Evolutionary conservation across 1,284 basidiomycete species (phyloP), one percentile per base, ranked within the genome.

Genomic region (Flammula alnicola): DNA sequence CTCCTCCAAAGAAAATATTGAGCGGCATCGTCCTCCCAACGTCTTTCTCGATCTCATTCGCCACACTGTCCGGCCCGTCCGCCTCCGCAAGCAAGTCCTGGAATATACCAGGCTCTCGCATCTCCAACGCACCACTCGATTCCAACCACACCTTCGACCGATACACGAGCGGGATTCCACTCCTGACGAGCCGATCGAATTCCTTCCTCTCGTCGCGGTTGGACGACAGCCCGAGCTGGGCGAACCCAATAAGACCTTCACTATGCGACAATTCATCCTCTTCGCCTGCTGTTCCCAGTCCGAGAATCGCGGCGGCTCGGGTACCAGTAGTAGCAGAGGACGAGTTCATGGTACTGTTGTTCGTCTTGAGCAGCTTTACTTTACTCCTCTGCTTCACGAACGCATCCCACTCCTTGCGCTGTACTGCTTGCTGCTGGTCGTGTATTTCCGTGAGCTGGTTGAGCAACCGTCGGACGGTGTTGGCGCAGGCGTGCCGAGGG

Each of bases 1-100:
- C 92, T 1, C 95, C 91, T 1, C 94, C 96, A 70, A 98, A 99
- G 73, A 96, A 99, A 27, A 98, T 80, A 64, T 98, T 98, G 33
- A 95, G 75, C 0, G 96, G 96, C 88, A 98, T 97, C 32, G 93
- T 96, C 67, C 93, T 71, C 47, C 88, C 84, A 1, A 98, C 91
- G 63, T 98, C 96, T 71, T 98, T 95, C 73, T 96, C 95, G 54
- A 99, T 98, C 73, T 99, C 96, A 35, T 65, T 69, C 41, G 84
- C 79, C 0, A 90, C 84, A 35, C 80, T 78, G 17, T 73, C 76
- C 11, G 73, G 74, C 32, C 78, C 80, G 25, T 77, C 75, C 20
- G 72, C 74, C 55, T 86, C 81, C 0, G 77, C 77, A 19, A 96
- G 73, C 50, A 98, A 71, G 65, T 98, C 96, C 44, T 82, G 77